Percentiles rank a stretch among this genome's conserved stretches.
Evolutionary conservation across 257 asterid species (phyloP).

Genomic region (Hygrophila difformis): DNA sequence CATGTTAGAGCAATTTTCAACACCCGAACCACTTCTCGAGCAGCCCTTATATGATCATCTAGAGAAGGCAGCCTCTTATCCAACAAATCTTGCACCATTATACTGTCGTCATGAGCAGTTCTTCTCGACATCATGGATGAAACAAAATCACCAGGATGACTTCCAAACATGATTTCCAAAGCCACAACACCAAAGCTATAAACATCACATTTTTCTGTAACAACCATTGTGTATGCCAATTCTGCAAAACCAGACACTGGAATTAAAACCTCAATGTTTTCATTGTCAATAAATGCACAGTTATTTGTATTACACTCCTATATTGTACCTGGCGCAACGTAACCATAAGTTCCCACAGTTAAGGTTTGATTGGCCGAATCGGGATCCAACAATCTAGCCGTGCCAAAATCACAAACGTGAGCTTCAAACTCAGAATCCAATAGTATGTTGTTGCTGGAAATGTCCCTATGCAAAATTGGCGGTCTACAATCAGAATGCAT

Average conservation of each 20-base stretch:
- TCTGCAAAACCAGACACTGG: background rate
- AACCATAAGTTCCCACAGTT: constrained; percentile 13
- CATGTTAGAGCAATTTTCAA: too few species aligned
- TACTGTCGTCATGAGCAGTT: too few species aligned
- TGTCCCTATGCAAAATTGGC: constrained; percentile 17
- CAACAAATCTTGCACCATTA: too few species aligned
- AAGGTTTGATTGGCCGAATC: constrained; percentile 10
- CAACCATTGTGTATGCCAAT: too few species aligned
- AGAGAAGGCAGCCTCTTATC: too few species aligned
- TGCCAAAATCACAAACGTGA: constrained; percentile 13
- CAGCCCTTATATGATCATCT: too few species aligned
- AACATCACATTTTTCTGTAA: too few species aligned
- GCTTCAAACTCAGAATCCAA: constrained; percentile 15
- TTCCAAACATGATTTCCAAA: constrained; percentile 12
- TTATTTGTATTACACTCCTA: too few species aligned
- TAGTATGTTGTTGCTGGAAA: constrained; percentile 13
- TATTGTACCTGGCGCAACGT: constrained; percentile 17
- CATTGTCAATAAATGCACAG: too few species aligned
- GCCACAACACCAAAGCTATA: constrained; percentile 13
- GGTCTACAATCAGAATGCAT: constrained; percentile 8
- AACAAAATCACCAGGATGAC: constrained; percentile 2
- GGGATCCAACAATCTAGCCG: constrained; percentile 12
- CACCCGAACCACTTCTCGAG: too few species aligned
- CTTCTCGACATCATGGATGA: too few species aligned
- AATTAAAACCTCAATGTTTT: too few species aligned